Evolutionary conservation across 441 rosid species (phyloP), one percentile per base, ranked within the genome.

Genomic region (Erodium trifolium): DNA sequence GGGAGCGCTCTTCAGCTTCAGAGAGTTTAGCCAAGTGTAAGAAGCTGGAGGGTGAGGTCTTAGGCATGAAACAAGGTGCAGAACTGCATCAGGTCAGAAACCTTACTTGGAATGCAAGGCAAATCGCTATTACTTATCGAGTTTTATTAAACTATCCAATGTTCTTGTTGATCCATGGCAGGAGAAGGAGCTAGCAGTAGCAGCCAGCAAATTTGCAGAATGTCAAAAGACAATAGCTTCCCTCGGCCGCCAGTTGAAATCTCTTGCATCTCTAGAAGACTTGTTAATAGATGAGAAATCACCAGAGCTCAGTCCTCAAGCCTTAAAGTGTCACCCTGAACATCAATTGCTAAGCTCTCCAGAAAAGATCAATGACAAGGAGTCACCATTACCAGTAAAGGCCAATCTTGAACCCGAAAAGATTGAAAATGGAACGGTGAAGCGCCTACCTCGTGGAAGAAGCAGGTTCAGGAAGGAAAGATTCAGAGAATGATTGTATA

Each of bases 191-290:
- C 79, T 92, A 43, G 84, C 85, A 45, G 70, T 73, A 41, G 91
- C 96, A 71, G 91, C 97, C 60, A 77, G 78, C 57, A 86, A 82
- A 78, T 81, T 87, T 59, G 90, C 92, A 19, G 96, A 90, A 68
- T 92, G 98, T 82, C 92, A 92, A 77, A 90, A 79, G 74, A 92
- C 97, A 57, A 88, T 92, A 35, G 81, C 96, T 51, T 87, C 96
- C 43, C 84, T 92, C 3, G 83, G 88, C 5, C 84, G 63, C 78
- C 81, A 82, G 76, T 76, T 92, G 75, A 84, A 82, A 62, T 85
- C 88, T 66, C 93, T 90, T 3, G 86, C 88, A 31, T 67, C 86
- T 10, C 65, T 85, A 65, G 96, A 90, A 5, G 88, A 90, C 73
- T 79, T 85, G 70, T 70, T 83, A 47, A 53, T 77, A 2, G 91